A percentile compares a stretch with the other conserved stretches of the same genome.
Evolutionary conservation across 129 eudicot genomes (phyloP).

Genomic region (Artemisia annua): DNA sequence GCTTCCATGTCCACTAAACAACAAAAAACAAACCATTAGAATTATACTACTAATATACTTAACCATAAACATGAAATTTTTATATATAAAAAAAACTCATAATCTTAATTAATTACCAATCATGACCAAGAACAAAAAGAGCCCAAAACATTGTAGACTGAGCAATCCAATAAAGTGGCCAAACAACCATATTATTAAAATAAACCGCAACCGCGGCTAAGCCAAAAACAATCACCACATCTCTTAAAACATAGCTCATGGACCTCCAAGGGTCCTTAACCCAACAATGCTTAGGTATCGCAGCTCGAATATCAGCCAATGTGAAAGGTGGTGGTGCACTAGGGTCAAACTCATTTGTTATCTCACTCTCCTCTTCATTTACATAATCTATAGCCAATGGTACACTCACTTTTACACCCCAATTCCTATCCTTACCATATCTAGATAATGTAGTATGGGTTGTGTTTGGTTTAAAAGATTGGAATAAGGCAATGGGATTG

Average conservation of each 20-base stretch:
- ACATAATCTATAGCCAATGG: constrained; percentile 41
- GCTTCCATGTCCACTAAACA: constrained; percentile 94
- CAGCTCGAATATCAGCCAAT: constrained; percentile 64
- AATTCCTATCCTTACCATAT: constrained; percentile 32
- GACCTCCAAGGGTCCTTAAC: constrained; percentile 92
- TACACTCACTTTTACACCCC: constrained; percentile 67
- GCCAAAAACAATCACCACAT: constrained; percentile 74
- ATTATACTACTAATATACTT: background rate
- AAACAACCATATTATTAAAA: constrained; percentile 73
- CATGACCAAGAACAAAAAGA: constrained; percentile 99
- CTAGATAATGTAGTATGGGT: constrained; percentile 22
- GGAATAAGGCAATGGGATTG: constrained; percentile 18
- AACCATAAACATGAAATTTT: constrained; percentile 14
- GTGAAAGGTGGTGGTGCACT: constrained; percentile 81
- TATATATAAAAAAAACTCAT: background rate
- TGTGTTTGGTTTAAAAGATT: constrained; percentile 25
- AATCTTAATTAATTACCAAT: constrained; percentile 62
- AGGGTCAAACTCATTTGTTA: constrained; percentile 50
- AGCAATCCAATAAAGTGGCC: constrained; percentile 99
- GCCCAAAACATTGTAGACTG: constrained; percentile 99
- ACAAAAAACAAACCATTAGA: constrained; percentile 10
- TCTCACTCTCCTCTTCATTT: constrained; percentile 35
- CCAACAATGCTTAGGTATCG: constrained; percentile 92
- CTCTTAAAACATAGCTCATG: constrained; percentile 79
- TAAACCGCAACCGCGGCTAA: constrained; percentile 77